These are phyloP conservation scores for Closterium sp. DNA, from an alignment of 139 green algal species.

Conservation along the genomic window DNA sequence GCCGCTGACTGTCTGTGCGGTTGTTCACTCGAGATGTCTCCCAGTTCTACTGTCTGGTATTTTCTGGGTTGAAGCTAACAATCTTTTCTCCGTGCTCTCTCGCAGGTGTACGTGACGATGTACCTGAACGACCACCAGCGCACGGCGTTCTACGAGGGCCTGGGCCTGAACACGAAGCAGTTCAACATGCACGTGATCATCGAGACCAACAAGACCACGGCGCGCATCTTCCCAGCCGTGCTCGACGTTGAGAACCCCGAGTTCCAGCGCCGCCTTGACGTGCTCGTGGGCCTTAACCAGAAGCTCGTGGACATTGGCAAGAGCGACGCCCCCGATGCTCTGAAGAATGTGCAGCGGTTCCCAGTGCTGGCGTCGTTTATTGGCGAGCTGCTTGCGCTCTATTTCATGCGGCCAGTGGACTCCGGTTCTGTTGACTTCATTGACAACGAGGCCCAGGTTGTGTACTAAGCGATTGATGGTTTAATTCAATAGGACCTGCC, in stretches of 20 bases:
- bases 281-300: constrained; percentile 77
- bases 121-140: constrained; percentile 99
- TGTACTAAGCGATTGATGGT: constrained; percentile 51
- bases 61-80: neutral
- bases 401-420: constrained; percentile 80
- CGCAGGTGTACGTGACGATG: constrained; percentile 97
- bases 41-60: neutral
- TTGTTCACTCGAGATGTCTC: neutral
- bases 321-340: constrained; percentile 60
- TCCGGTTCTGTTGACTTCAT: constrained; percentile 72
- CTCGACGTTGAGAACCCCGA: constrained; percentile 77
- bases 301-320: constrained; percentile 73
- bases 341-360: constrained; percentile 77
- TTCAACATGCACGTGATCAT: constrained; percentile 73
- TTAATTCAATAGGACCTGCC: neutral
- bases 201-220: constrained; percentile 97
- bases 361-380: constrained; percentile 80
- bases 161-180: constrained; percentile 91
- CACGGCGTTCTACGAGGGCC: constrained; percentile 84
- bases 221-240: constrained; percentile 93
- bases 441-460: constrained; percentile 53
- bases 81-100: neutral
- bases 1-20: neutral
- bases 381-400: constrained; percentile 73
- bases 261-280: constrained; percentile 83